Evolutionary conservation across 192 early-diverging fungal genomes (phyloP).

Genomic region (Paraglomus brasilianum): DNA sequence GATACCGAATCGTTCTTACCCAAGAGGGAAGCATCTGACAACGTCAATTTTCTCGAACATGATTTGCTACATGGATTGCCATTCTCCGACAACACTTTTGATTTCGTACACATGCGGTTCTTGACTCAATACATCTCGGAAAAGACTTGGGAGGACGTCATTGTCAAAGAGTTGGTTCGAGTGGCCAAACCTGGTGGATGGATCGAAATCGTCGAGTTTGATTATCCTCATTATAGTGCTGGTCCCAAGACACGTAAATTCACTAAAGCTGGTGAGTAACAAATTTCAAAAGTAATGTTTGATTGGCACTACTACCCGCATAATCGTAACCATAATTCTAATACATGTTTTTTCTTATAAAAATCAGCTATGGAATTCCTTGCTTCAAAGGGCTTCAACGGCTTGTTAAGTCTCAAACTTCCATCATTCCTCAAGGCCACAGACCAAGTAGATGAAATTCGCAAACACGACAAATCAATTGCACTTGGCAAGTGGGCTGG

Average conservation of each 20-base stretch:
- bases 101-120: conserved; percentile 31
- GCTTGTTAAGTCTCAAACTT: background rate
- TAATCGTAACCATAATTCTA: background rate
- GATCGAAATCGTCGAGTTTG: conserved; percentile 30
- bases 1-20: conserved; percentile 38
- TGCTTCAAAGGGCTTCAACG: conserved; percentile 17
- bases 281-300: background rate
- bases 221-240: conserved; percentile 14
- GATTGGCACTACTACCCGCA: background rate
- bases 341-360: background rate
- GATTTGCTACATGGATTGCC: conserved; percentile 28
- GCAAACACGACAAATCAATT: conserved; percentile 1
- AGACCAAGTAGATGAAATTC: background rate
- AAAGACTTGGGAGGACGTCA: conserved; percentile 19
- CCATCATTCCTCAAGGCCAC: background rate
- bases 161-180: conserved; percentile 19
- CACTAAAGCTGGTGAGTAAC: conserved; percentile 16
- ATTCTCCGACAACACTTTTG: conserved; percentile 33
- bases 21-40: background rate
- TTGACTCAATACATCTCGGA: background rate
- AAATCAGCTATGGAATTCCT: background rate
- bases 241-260: conserved; percentile 8
- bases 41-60: conserved; percentile 24
- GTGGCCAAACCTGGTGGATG: conserved; percentile 30
- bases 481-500: conserved; percentile 25